Evolutionary conservation across 2,329 filamentous ascomycete species (phyloP).

Genomic region (Colletotrichum coccodes): DNA sequence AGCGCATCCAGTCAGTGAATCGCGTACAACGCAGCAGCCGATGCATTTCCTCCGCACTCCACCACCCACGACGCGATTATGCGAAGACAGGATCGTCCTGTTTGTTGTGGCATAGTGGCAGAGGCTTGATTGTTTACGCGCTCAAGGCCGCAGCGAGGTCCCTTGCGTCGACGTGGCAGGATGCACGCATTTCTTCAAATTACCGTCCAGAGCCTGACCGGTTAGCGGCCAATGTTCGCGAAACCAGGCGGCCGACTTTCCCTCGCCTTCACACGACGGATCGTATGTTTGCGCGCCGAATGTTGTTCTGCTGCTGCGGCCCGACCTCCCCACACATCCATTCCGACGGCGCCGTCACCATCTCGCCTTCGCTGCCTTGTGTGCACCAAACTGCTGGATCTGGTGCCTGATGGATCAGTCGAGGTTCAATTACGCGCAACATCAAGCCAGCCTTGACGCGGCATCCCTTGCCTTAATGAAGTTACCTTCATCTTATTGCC

Average conservation of each 20-base stretch:
- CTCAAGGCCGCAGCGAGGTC: conserved; percentile 21
- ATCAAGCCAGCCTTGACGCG: not conserved
- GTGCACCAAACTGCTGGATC: not conserved
- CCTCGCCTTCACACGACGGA: conserved; percentile 8
- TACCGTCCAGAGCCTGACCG: conserved; percentile 12
- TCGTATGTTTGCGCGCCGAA: conserved; percentile 16
- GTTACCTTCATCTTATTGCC: conserved; percentile 6
- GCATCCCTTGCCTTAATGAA: conserved; percentile 18
- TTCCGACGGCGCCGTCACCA: not conserved
- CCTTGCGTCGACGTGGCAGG: conserved; percentile 31
- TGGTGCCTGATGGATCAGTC: not conserved
- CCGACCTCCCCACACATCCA: conserved; percentile 7
- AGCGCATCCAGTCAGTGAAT: conserved; percentile 2
- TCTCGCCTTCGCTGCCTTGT: not conserved
- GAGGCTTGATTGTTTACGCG: not conserved
- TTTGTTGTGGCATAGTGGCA: conserved; percentile 16
- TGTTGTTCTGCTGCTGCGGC: not conserved
- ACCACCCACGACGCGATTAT: conserved; percentile 1
- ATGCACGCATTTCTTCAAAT: conserved; percentile 27
- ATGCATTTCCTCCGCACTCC: not conserved
- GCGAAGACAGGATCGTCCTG: conserved; percentile 4
- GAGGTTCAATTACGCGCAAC: not conserved
- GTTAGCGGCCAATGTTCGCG: conserved; percentile 21
- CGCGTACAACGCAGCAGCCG: not conserved
- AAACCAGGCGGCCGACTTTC: conserved; percentile 17